Percentiles rank a stretch among this genome's conserved stretches.
phyloP scores from a whole-genome alignment of 768 basidiomycete species.

The Kwoniella europaea region DNA sequence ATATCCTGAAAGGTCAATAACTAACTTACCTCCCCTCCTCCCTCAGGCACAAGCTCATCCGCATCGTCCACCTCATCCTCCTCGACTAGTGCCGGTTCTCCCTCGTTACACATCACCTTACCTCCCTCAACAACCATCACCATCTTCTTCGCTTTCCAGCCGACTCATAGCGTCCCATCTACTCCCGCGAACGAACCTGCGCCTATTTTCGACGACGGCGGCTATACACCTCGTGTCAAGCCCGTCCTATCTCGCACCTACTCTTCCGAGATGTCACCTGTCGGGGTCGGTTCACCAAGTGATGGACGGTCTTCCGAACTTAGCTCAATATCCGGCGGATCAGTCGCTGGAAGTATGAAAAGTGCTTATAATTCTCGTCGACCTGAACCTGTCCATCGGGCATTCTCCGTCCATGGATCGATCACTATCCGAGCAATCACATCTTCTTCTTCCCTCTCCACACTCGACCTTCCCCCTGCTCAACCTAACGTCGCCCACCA shows the following conservation, averaged over 20 bases:
- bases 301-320: slow-evolving; percentile 19
- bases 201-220: slow-evolving; percentile 23
- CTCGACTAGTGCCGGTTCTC: slow-evolving; percentile 27
- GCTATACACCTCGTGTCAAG: slow-evolving; percentile 42
- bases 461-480: background rate
- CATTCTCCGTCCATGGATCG: slow-evolving; percentile 48
- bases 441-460: background rate
- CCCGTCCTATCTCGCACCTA: slow-evolving; percentile 32
- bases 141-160: slow-evolving; percentile 47
- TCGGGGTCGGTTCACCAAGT: slow-evolving; percentile 1
- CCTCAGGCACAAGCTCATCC: slow-evolving; percentile 26
- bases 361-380: slow-evolving; percentile 12
- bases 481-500: slow-evolving; percentile 24
- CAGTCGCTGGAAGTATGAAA: slow-evolving; percentile 27
- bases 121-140: slow-evolving; percentile 26
- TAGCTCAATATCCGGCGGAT: slow-evolving; percentile 30
- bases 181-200: slow-evolving; percentile 14
- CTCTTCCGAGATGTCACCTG: slow-evolving; percentile 33
- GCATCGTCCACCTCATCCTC: slow-evolving; percentile 39
- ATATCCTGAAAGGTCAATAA: too few relatives aligned
- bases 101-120: slow-evolving; percentile 28
- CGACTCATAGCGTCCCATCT: slow-evolving; percentile 20
- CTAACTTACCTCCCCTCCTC: too few relatives aligned
- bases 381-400: slow-evolving; percentile 42
- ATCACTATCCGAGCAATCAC: slow-evolving; percentile 42